Percentiles rank a stretch among this genome's conserved stretches.
phyloP scores from a whole-genome alignment of 2,329 filamentous ascomycete genomes.

The Waltergamsia citrina region DNA sequence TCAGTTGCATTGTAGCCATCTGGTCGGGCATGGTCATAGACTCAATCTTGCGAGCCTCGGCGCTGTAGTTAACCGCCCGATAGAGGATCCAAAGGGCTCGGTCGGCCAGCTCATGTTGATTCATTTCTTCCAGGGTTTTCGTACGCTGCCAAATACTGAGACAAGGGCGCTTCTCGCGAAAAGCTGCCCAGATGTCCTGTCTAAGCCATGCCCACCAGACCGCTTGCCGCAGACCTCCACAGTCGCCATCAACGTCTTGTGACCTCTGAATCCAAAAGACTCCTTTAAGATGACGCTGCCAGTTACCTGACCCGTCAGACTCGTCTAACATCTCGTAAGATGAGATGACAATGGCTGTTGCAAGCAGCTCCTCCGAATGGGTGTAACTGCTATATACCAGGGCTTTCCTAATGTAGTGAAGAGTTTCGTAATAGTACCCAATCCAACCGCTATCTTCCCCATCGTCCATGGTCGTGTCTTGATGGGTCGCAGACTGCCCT shows the following conservation, averaged over 20 bases:
- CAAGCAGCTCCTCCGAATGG: constrained; percentile 34
- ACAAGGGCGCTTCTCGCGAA: constrained; percentile 44
- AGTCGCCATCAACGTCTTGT: constrained; percentile 50
- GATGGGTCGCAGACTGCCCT: not conserved
- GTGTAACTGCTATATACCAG: constrained; percentile 41
- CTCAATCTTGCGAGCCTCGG: constrained; percentile 17
- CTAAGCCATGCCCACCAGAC: constrained; percentile 59
- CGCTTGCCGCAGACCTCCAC: constrained; percentile 43
- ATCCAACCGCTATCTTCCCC: constrained; percentile 19
- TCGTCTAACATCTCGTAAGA: constrained; percentile 56
- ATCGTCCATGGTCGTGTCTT: constrained; percentile 13
- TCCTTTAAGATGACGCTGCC: constrained; percentile 54
- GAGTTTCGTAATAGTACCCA: constrained; percentile 48
- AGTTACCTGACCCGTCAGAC: constrained; percentile 32
- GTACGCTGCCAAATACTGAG: constrained; percentile 50
- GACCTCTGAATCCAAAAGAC: constrained; percentile 59
- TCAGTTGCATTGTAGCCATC: constrained; percentile 10
- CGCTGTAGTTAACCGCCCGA: constrained; percentile 48
- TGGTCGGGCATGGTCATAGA: constrained; percentile 1
- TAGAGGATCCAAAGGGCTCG: constrained; percentile 45
- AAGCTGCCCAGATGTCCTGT: constrained; percentile 58
- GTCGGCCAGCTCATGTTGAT: constrained; percentile 42
- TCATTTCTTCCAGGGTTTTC: constrained; percentile 34
- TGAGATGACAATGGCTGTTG: constrained; percentile 47
- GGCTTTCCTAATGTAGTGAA: constrained; percentile 47